phyloP scores from a whole-genome alignment of 2,329 filamentous ascomycete genomes.

The Epicoccum sorghinum region DNA sequence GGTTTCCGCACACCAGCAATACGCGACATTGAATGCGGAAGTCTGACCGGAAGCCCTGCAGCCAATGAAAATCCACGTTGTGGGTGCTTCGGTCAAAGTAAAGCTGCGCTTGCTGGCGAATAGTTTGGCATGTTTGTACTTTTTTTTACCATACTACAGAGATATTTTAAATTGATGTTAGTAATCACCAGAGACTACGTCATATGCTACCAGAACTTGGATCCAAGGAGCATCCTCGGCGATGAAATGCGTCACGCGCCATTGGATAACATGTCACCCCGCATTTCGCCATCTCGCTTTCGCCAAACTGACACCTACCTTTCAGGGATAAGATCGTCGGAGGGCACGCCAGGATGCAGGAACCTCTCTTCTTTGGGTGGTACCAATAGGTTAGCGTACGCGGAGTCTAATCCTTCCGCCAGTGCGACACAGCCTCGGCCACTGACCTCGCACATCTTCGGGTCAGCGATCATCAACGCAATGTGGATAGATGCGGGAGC shows the following conservation, averaged over 20 bases:
- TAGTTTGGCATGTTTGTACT: neutral
- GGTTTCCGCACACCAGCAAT: neutral
- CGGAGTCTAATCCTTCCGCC: conserved; percentile 7
- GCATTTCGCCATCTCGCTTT: conserved; percentile 9
- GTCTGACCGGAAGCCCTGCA: neutral
- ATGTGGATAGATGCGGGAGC: neutral
- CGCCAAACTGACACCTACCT: conserved; percentile 3
- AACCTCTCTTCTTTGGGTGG: conserved; percentile 8
- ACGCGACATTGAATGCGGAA: neutral
- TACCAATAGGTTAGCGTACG: neutral
- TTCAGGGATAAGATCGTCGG: conserved; percentile 6
- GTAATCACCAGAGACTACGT: neutral
- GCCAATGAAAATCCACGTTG: neutral
- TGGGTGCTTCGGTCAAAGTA: neutral
- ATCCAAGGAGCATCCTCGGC: neutral
- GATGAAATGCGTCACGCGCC: conserved; percentile 10
- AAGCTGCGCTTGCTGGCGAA: too few relatives aligned
- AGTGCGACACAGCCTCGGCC: conserved; percentile 3
- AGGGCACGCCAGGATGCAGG: conserved; percentile 8
- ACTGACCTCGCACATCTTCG: neutral
- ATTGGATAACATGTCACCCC: conserved; percentile 13
- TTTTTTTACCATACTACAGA: too few relatives aligned
- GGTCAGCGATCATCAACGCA: neutral
- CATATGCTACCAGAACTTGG: conserved; percentile 3
- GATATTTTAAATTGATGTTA: neutral